Base-by-base conservation (phyloP, 2,329 filamentous ascomycete species). In the Colletotrichum lupini region DNA sequence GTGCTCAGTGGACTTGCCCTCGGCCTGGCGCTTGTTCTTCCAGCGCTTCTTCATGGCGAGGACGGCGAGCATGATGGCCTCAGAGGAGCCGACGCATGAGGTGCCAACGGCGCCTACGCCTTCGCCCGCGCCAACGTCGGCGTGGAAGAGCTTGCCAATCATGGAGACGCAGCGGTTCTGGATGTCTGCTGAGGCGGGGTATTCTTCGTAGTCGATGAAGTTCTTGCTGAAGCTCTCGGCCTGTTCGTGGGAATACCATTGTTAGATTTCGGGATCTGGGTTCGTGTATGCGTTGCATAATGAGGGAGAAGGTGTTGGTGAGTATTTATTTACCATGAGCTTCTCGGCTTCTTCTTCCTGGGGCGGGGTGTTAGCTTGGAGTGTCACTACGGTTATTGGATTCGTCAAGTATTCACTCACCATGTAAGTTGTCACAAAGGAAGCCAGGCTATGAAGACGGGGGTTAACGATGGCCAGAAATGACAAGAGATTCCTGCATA, bases 361-460 rank as follows among this genome's bases (percentile, higher is more conserved):
- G 35, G 5, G 5, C 59, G 53, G 61, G 64, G 68, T 22, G 65
- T 75, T 37, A 75, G 66, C 72, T 67, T 55, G 46, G 57, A 9
- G 65, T 28, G 14, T 59, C 55, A 28, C 35, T 56, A 24, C 53
- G 42, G 16, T 42, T 32, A 57, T n/a, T 32, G 42, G 42, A 49
- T 49, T 49, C 19, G 16, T 49, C 28, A 42, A 53, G 56, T 58
- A 30, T 67, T 56, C 32, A 75, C 84, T 77, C 86, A 94, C 93
- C 95, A 98, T 98, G 86, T 97, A 98, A 1, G 96, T 98, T 1
- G 95, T 98, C 76, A 98, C 95, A 80, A 98, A 98, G 49, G 93
- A 95, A 35, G 96, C 95, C 78, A 98, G 84, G 83, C 94, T 97
- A 68, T 12, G 61, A 35, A 35, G 32, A 35, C 0, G 32, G 32